Evolutionary conservation across 495 filamentous ascomycete genomes (phyloP).

Genomic region (Aspergillus olivimuriae): DNA sequence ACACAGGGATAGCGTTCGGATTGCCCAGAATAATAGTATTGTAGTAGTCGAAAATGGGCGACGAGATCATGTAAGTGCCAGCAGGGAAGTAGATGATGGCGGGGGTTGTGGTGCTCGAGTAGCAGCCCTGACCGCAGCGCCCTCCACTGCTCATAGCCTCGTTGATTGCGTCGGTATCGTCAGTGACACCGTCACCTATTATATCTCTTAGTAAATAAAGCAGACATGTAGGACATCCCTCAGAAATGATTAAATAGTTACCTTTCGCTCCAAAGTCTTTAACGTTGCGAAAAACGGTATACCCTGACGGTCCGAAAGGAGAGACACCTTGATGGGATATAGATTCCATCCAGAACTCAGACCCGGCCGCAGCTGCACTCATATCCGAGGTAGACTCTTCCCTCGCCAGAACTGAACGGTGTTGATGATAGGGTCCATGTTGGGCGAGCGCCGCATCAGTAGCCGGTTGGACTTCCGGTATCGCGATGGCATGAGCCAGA

Average conservation of each 20-base stretch:
- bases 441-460: too few relatives aligned
- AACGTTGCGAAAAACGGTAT: slow-evolving; percentile 52
- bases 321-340: background rate
- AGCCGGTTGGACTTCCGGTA: background rate
- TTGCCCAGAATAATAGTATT: slow-evolving; percentile 66
- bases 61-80: slow-evolving; percentile 54
- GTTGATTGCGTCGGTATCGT: slow-evolving; percentile 62
- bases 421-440: too few relatives aligned
- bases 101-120: slow-evolving; percentile 48
- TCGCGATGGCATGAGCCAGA: background rate
- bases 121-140: slow-evolving; percentile 38
- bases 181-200: slow-evolving; percentile 53
- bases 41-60: slow-evolving; percentile 53
- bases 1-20: slow-evolving; percentile 52
- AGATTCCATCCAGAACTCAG: background rate
- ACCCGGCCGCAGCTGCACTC: background rate
- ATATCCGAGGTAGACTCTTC: too few relatives aligned
- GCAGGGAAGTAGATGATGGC: slow-evolving; percentile 60
- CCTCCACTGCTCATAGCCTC: slow-evolving; percentile 47
- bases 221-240: too few relatives aligned
- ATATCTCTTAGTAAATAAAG: slow-evolving; percentile 7
- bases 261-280: slow-evolving; percentile 52
- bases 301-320: slow-evolving; percentile 18
- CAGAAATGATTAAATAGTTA: too few relatives aligned
- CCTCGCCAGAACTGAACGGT: too few relatives aligned